These are phyloP conservation scores for Trichoderma parareesei DNA, from an alignment of 495 filamentous ascomycete genomes.

Conservation along the genomic window DNA sequence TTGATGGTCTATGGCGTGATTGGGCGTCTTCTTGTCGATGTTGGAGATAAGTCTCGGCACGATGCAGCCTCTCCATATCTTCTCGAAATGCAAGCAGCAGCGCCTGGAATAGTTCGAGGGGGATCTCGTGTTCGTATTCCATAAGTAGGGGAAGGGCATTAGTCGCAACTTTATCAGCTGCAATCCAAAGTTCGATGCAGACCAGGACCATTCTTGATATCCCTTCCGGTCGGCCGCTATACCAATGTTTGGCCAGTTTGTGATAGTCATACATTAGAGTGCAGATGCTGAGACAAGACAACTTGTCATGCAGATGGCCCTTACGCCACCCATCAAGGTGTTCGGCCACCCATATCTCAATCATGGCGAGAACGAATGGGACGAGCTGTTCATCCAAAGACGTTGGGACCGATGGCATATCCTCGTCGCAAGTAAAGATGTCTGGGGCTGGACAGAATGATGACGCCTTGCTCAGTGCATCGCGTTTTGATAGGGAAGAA, in stretches of 20 bases:
- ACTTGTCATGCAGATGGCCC: slow-evolving; percentile 1
- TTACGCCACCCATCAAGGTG: slow-evolving; percentile 12
- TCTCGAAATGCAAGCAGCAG: slow-evolving; percentile 40
- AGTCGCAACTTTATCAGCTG: slow-evolving; percentile 45
- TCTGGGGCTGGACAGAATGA: too few species aligned
- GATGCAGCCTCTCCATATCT: slow-evolving; percentile 43
- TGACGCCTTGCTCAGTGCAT: too few species aligned
- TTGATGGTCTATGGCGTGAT: slow-evolving; percentile 14
- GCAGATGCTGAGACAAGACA: too few species aligned
- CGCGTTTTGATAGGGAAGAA: too few species aligned
- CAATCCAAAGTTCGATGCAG: slow-evolving; percentile 55
- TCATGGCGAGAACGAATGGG: neutral
- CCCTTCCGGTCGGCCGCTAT: slow-evolving; percentile 39
- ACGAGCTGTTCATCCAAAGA: neutral
- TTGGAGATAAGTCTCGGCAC: slow-evolving; percentile 43
- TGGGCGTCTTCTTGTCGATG: slow-evolving; percentile 18
- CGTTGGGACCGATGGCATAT: neutral
- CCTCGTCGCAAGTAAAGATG: neutral
- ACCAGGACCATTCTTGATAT: slow-evolving; percentile 54
- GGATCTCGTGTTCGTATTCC: slow-evolving; percentile 46
- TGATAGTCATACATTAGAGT: slow-evolving; percentile 21
- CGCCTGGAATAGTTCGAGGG: slow-evolving; percentile 30
- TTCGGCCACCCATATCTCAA: slow-evolving; percentile 18
- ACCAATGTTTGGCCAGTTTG: slow-evolving; percentile 19
- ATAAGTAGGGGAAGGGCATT: slow-evolving; percentile 30